A percentile compares a stretch with the other conserved stretches of the same genome.
Evolutionary conservation across 441 rosid genomes (phyloP).

Genomic region (Corymbia calophylla): DNA sequence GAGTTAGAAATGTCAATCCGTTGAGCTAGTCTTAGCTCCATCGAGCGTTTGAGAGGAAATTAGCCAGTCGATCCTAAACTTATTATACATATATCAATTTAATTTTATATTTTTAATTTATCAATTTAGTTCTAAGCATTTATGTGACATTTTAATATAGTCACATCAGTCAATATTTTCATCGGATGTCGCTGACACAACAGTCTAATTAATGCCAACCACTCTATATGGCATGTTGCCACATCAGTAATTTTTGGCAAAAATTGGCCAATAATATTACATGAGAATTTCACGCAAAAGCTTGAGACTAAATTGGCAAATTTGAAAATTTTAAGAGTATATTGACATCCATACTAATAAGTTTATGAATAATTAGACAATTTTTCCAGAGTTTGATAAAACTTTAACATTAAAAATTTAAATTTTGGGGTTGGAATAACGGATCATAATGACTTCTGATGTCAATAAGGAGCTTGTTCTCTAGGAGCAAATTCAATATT

Average conservation of each 20-base stretch:
- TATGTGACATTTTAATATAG: fast-evolving
- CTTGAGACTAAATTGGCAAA: neutral
- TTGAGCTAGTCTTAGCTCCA: neutral
- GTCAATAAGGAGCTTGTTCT: neutral
- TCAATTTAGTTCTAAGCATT: neutral
- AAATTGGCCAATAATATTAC: no score
- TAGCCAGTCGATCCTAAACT: neutral
- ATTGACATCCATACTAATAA: neutral
- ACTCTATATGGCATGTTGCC: no score
- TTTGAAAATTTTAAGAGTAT: neutral
- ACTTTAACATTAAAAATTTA: neutral
- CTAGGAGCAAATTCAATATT: neutral
- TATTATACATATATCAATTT: neutral
- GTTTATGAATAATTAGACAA: neutral
- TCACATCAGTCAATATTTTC: neutral
- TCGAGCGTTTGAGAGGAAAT: neutral
- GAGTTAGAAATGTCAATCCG: neutral
- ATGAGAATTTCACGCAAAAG: fast-evolving
- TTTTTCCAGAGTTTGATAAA: neutral
- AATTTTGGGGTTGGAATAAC: neutral
- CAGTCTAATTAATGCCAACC: fast-evolving
- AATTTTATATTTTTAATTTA: neutral
- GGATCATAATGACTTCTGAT: neutral
- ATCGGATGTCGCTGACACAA: fast-evolving
- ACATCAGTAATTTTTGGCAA: neutral